Conservation (phyloP, 2,329 filamentous ascomycete species). For the Drechslerella coelobrocha region DNA sequence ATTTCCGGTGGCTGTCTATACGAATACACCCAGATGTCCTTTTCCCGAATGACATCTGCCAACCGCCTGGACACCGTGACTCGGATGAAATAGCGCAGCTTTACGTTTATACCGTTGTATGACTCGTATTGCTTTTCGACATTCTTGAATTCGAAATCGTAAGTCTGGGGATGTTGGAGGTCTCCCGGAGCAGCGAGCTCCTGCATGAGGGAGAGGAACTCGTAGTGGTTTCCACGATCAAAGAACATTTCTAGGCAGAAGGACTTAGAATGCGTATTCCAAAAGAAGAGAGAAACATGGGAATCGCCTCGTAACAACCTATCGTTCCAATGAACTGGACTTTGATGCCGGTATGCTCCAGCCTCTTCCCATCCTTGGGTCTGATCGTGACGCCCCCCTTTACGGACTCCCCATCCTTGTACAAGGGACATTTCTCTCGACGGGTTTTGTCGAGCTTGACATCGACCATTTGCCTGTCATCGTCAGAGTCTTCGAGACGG, state of each 20-base stretch:
- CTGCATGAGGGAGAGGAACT: conserved; percentile 96
- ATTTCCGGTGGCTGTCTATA: conserved; percentile 98
- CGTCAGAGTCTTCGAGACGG: conserved; percentile 89
- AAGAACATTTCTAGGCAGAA: conserved; percentile 94
- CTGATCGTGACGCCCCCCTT: conserved; percentile 94
- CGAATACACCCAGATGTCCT: conserved; percentile 99
- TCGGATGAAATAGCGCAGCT: conserved; percentile 96
- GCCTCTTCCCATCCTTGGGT: conserved; percentile 95
- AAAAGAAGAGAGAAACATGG: conserved; percentile 3
- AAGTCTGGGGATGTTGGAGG: conserved; percentile 97
- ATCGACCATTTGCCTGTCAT: conserved; percentile 88
- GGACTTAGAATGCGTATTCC: conserved; percentile 17
- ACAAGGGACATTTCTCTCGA: conserved; percentile 93
- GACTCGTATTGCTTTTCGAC: conserved; percentile 99
- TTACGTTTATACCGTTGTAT: conserved; percentile 99
- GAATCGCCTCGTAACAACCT: conserved; percentile 63
- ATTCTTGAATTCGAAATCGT: conserved; percentile 99
- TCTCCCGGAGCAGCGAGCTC: conserved; percentile 96
- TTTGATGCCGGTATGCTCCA: conserved; percentile 99
- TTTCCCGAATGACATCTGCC: conserved; percentile 97
- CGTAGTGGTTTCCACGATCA: conserved; percentile 97
- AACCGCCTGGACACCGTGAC: conserved; percentile 96
- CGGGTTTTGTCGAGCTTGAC: conserved; percentile 98
- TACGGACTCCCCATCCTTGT: conserved; percentile 97
- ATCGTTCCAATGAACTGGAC: conserved; percentile 99